A percentile compares a stretch with the other conserved stretches of the same genome.
These are phyloP conservation scores for Aurinia saxatilis DNA, from an alignment of 345 rosid species.

Conservation along the genomic window DNA sequence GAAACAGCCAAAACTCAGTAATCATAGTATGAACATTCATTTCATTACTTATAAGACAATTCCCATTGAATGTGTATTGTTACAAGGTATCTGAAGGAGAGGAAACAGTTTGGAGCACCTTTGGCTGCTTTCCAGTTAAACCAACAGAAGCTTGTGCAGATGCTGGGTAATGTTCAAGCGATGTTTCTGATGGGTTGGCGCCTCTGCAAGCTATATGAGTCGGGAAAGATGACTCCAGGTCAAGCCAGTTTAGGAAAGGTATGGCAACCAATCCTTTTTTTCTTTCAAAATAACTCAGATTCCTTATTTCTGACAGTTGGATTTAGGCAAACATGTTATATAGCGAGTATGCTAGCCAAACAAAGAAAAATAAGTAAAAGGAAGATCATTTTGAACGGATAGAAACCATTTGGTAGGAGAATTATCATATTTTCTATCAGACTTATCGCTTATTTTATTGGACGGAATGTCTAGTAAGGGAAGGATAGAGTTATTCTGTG, in stretches of 20 bases:
- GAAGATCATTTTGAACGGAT: not conserved
- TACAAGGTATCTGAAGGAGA: slow-evolving; percentile 74
- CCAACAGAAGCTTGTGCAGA: slow-evolving; percentile 86
- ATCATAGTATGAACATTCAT: not conserved
- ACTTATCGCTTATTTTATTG: not conserved
- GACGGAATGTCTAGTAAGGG: not conserved
- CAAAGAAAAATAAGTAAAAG: not conserved
- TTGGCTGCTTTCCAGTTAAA: slow-evolving; percentile 87
- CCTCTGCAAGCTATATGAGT: slow-evolving; percentile 82
- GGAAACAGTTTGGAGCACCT: slow-evolving; percentile 97
- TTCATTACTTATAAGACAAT: not conserved
- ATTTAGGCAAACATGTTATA: not conserved
- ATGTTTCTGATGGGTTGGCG: slow-evolving; percentile 96
- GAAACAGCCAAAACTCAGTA: not conserved
- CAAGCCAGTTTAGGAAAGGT: slow-evolving; percentile 99
- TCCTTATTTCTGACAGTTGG: not conserved
- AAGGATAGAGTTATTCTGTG: too few species aligned
- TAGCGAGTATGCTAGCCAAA: not conserved
- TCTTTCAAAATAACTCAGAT: not conserved
- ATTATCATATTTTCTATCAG: not conserved
- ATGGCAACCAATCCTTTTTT: slow-evolving; percentile 6
- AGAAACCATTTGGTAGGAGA: not conserved
- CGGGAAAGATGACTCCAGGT: slow-evolving; percentile 82
- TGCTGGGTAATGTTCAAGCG: slow-evolving; percentile 87
- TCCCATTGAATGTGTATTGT: slow-evolving; percentile 2